Conservation (phyloP, 805 yeast species). For the Cyberlindnera saturnus region DNA sequence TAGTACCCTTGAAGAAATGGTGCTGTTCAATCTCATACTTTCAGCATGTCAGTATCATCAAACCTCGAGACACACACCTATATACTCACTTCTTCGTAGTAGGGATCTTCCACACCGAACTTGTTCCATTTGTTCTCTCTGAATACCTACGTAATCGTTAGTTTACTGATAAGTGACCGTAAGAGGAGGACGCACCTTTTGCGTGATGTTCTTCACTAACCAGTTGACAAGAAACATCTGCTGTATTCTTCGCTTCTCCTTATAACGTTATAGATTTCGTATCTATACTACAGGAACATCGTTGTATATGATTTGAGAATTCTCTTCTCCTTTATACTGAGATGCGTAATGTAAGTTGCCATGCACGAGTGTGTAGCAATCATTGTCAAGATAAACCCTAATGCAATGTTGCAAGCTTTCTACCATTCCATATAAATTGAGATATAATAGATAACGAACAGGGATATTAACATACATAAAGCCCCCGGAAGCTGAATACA, state of each 20-base stretch:
- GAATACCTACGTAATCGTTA: conserved; percentile 19
- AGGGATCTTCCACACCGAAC: conserved; percentile 39
- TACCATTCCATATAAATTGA: too few species aligned
- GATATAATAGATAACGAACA: too few species aligned
- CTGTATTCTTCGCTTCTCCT: too few species aligned
- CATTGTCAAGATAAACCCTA: too few species aligned
- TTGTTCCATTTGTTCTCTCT: conserved; percentile 28
- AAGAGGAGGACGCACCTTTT: conserved; percentile 11
- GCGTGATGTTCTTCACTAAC: conserved; percentile 18
- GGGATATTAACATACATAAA: too few species aligned
- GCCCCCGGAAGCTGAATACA: too few species aligned
- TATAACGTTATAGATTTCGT: too few species aligned
- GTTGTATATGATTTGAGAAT: neutral
- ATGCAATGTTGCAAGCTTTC: too few species aligned
- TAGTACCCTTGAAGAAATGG: conserved; percentile 16
- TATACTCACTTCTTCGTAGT: conserved; percentile 30
- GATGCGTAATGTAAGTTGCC: too few species aligned
- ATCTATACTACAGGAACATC: conserved; percentile 11
- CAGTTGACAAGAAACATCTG: conserved; percentile 7
- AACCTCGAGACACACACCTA: neutral
- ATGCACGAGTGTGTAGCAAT: too few species aligned
- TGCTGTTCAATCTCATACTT: conserved; percentile 20
- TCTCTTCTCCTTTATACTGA: too few species aligned
- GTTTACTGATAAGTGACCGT: too few species aligned
- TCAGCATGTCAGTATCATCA: neutral